phyloP scores from a whole-genome alignment of 768 basidiomycete species.

The Mycena indigotica region DNA sequence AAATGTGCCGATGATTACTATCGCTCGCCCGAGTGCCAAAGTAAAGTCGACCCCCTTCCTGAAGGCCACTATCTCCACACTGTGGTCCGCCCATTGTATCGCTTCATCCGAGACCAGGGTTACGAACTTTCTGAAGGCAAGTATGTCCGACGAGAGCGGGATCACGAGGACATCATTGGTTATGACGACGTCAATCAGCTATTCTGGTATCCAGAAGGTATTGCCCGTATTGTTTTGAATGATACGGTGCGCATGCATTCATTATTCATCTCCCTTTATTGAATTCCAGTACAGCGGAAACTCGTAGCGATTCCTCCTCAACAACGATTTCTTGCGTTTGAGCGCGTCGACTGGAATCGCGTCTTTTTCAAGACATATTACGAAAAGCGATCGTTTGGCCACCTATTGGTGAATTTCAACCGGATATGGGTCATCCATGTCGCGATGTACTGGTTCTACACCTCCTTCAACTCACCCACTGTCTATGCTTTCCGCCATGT shows the following conservation, averaged over 20 bases:
- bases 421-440: constrained; percentile 99
- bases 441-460: constrained; percentile 94
- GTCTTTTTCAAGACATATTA: constrained; percentile 99
- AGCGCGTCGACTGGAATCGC: constrained; percentile 93
- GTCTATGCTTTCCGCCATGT: constrained; percentile 66
- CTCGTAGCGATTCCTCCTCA: constrained; percentile 89
- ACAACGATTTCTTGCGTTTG: constrained; percentile 95
- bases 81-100: constrained; percentile 91
- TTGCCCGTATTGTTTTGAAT: constrained; percentile 83
- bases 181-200: constrained; percentile 99
- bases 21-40: constrained; percentile 97
- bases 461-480: constrained; percentile 86
- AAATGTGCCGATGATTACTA: constrained; percentile 99
- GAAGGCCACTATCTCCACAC: constrained; percentile 93
- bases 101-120: constrained; percentile 96
- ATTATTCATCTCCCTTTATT: neutral
- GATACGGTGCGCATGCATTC: constrained; percentile 68
- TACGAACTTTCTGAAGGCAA: constrained; percentile 97
- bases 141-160: constrained; percentile 90
- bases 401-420: constrained; percentile 99
- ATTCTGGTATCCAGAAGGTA: constrained; percentile 99
- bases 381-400: constrained; percentile 95
- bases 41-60: constrained; percentile 84
- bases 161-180: constrained; percentile 93
- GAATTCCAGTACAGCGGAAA: too few species aligned